Evolutionary conservation across 441 rosid species (phyloP).

Genomic region (Erodium chrysanthum): DNA sequence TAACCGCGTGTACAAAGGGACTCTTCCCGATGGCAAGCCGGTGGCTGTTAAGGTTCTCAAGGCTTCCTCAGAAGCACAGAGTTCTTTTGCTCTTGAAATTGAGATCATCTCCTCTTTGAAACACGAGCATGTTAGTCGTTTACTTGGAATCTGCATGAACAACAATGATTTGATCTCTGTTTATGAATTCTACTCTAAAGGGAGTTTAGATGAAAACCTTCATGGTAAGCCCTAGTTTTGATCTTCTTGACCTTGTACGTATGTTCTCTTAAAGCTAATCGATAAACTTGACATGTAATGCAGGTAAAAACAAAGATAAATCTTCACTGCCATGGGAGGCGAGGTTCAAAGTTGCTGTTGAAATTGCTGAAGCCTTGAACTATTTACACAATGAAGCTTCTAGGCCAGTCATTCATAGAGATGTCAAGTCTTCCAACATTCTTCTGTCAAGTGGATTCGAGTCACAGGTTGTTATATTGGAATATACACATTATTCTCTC

Average conservation of each 20-base stretch:
- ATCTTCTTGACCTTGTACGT: too few species aligned
- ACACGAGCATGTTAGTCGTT: slow-evolving; percentile 70
- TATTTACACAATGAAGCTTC: slow-evolving; percentile 57
- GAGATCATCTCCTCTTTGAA: slow-evolving; percentile 59
- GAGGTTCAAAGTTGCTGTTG: slow-evolving; percentile 74
- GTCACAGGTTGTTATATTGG: slow-evolving; percentile 40
- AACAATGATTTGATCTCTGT: slow-evolving; percentile 52
- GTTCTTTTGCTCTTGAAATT: slow-evolving; percentile 61
- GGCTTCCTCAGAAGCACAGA: slow-evolving; percentile 47
- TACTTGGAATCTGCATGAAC: slow-evolving; percentile 75
- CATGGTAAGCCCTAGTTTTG: slow-evolving; percentile 34
- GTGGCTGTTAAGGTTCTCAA: slow-evolving; percentile 75
- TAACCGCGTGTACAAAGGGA: slow-evolving; percentile 75
- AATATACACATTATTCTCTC: too few species aligned
- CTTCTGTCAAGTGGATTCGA: slow-evolving; percentile 77
- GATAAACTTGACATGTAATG: slow-evolving; percentile 1
- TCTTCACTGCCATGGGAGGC: slow-evolving; percentile 48
- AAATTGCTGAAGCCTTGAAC: slow-evolving; percentile 73
- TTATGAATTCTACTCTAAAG: slow-evolving; percentile 64
- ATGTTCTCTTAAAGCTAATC: not conserved
- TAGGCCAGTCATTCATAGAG: slow-evolving; percentile 68
- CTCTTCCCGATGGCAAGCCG: slow-evolving; percentile 68
- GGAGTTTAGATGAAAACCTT: slow-evolving; percentile 87
- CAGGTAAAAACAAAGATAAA: slow-evolving; percentile 53
- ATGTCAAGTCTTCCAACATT: slow-evolving; percentile 87